Evolutionary conservation across 441 rosid species (phyloP).

Genomic region (Croton laevigatus): DNA sequence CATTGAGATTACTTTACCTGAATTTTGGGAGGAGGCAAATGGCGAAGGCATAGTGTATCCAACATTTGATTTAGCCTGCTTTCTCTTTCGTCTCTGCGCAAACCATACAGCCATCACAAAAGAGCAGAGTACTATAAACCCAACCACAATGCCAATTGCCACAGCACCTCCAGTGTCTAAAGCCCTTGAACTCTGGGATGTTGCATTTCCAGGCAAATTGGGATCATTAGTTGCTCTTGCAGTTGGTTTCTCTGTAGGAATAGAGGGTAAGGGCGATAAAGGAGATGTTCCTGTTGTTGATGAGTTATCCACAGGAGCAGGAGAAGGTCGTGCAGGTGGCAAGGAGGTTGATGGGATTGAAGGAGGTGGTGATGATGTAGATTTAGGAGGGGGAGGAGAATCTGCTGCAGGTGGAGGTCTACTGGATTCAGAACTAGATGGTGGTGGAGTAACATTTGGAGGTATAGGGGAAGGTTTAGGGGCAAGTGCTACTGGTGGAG

Average conservation of each 20-base stretch:
- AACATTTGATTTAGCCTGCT: constrained; percentile 41
- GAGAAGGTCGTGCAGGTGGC: constrained; percentile 40
- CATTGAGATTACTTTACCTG: constrained; percentile 50
- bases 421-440: constrained; percentile 32
- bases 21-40: constrained; percentile 59
- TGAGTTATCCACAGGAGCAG: constrained; percentile 49
- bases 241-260: constrained; percentile 57
- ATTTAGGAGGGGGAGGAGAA: constrained; percentile 38
- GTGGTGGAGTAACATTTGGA: constrained; percentile 35
- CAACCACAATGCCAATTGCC: constrained; percentile 58
- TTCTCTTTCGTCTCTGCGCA: constrained; percentile 53
- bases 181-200: constrained; percentile 29
- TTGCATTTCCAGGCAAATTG: constrained; percentile 29
- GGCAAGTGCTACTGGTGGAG: constrained; percentile 37
- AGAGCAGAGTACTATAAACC: constrained; percentile 56
- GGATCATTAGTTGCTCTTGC: constrained; percentile 51
- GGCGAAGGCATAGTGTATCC: constrained; percentile 75
- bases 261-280: constrained; percentile 45
- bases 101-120: constrained; percentile 61
- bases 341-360: constrained; percentile 40
- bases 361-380: constrained; percentile 43
- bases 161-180: constrained; percentile 49
- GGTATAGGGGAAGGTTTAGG: constrained; percentile 50
- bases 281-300: constrained; percentile 33
- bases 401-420: constrained; percentile 46